Base-by-base conservation (phyloP, 345 rosid genomes). In the Murraya paniculata region DNA sequence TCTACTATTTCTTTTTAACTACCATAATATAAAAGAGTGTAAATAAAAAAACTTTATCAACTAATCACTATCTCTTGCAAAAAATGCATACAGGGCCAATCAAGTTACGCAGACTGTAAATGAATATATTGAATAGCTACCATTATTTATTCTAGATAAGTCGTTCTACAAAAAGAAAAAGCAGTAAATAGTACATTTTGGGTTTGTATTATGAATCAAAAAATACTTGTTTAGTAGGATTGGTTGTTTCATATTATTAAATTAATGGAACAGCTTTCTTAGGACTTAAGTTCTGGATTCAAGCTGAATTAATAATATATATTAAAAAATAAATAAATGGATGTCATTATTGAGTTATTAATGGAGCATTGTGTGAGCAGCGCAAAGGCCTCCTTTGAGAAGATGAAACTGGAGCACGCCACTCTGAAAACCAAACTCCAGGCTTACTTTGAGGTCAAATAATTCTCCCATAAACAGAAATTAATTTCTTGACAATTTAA, bases 371-470 rank as follows among this genome's bases (percentile, higher is more conserved):
- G 0, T 48, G n/a, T 72, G 64, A 58, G 69, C 81, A 84, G 85
- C 4, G 25, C 33, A 24, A 80, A 13, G 58, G 78, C 60, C 18
- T 1, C 81, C 1, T 33, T 85, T 2, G 16, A 65, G 66, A 68
- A 72, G 75, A 27, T 83, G 62, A 84, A 65, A 53, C 24, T 7
- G 38, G 84, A 83, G 65, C 57, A 64, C 38, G 60, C 24, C 22
- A 35, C 13, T 55, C 71, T 87, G 13, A 87, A 39, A 73, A 45
- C 16, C 11, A 87, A 77, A 79, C 64, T 87, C 35, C 69, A 55
- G 53, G 18, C 76, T 14, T 85, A 83, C 41, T 77, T 81, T 78
- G 53, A 79, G 85, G 86, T 85, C 30, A 70, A 64, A 1, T 61
- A 72, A 33, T 67, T 72, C 73, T 57, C 24, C 25, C 27, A 25